Evolutionary conservation across 2,329 filamentous ascomycete species (phyloP).

Genomic region (Aaosphaeria arxii): DNA sequence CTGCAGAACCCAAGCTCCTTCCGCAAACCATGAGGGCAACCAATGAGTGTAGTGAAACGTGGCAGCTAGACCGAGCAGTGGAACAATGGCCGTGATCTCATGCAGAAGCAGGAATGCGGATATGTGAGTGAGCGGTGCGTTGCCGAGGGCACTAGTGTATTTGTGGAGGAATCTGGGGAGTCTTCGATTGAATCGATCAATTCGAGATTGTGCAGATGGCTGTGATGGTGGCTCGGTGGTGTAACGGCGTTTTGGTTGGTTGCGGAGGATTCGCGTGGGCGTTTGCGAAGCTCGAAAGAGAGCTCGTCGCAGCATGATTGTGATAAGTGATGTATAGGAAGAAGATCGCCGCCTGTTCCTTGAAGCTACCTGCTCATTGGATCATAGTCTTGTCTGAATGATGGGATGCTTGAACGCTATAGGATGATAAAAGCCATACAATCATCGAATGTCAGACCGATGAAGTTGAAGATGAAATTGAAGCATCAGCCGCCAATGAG

Average conservation of each 20-base stretch:
- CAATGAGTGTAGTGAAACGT: conserved; percentile 78
- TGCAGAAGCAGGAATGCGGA: conserved; percentile 86
- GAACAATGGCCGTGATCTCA: conserved; percentile 83
- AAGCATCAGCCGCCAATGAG: too few species aligned
- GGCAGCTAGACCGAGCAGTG: conserved; percentile 70
- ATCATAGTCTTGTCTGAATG: too few species aligned
- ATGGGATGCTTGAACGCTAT: too few species aligned
- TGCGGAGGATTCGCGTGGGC: conserved; percentile 2
- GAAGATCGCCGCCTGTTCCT: too few species aligned
- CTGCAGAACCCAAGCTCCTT: conserved; percentile 54
- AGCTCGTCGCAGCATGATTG: conserved; percentile 8
- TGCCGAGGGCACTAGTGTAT: conserved; percentile 67
- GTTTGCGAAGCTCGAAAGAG: conserved; percentile 6
- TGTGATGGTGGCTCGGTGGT: conserved; percentile 12
- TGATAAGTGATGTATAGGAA: too few species aligned
- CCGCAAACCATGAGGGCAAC: conserved; percentile 59
- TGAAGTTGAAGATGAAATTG: too few species aligned
- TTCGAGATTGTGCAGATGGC: conserved; percentile 25
- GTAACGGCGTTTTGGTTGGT: conserved; percentile 12
- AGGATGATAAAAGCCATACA: too few species aligned
- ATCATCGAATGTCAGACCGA: too few species aligned
- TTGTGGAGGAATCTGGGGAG: conserved; percentile 64
- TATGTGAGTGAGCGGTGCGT: conserved; percentile 78
- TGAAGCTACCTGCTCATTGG: too few species aligned
- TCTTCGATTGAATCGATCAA: conserved; percentile 36